Evolutionary conservation across 352 stramenopile genomes (phyloP).

Genomic region (Phytophthora multivora): DNA sequence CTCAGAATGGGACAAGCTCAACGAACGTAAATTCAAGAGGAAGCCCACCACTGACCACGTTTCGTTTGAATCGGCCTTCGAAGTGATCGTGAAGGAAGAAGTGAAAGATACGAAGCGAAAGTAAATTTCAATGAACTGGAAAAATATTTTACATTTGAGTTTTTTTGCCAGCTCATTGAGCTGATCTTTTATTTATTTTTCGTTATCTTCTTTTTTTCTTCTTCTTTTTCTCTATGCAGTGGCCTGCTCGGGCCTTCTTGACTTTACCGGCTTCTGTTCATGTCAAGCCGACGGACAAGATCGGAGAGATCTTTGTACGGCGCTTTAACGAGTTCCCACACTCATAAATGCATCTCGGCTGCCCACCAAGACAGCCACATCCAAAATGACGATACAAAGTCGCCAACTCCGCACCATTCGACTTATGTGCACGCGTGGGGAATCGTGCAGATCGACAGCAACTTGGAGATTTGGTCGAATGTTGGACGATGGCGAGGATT

Average conservation of each 20-base stretch:
- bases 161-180: conserved; percentile 23
- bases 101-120: not conserved
- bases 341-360: conserved; percentile 22
- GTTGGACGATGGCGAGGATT: conserved; percentile 20
- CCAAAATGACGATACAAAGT: conserved; percentile 4
- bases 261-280: conserved; percentile 33
- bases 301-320: conserved; percentile 29
- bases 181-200: conserved; percentile 24
- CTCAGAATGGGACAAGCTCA: too few species aligned
- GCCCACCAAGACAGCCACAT: conserved; percentile 5
- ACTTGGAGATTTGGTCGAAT: conserved; percentile 27
- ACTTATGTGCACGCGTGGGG: conserved; percentile 28
- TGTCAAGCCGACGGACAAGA: conserved; percentile 35
- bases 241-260: not conserved
- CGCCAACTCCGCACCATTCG: not conserved
- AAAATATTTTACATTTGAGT: not conserved
- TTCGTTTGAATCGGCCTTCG: conserved; percentile 13
- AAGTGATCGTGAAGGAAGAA: conserved; percentile 13
- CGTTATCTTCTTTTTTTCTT: conserved; percentile 24
- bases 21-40: not conserved
- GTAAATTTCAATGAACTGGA: not conserved
- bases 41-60: not conserved
- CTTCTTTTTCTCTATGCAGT: conserved; percentile 11
- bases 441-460: conserved; percentile 26
- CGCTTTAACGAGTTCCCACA: conserved; percentile 30